Base-by-base conservation (phyloP, 1,139 yeast genomes). In the Candida freyschussii region DNA sequence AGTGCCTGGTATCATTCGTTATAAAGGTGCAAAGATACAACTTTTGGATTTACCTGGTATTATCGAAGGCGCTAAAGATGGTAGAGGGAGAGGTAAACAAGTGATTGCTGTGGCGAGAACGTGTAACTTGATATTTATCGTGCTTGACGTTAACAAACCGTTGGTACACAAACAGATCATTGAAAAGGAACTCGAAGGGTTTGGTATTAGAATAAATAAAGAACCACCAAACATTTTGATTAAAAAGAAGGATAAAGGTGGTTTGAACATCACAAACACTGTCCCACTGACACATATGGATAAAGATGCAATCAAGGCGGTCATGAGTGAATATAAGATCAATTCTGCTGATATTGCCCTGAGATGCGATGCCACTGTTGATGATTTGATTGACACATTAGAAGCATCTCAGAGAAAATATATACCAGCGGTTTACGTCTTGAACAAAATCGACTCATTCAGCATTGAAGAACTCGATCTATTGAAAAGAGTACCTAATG, bases 41-140 rank as follows among this genome's bases (percentile, higher is more conserved):
- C 86, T 93, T 94, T 69, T 91, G 55, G 99, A 91, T 74, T 72
- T 91, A 51, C 99, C 99, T 4, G 99, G 99, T 59, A 91, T 91
- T 53, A 91, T 91, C 50, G 97, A 93, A 62, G 98, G 98, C 60
- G 99, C 98, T 37, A 89, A 89, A 52, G 97, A 91, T 55, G 98
- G 98, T 63, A 84, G 89, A 60, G 98, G 99, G 67, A 78, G 99
- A 68, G 99, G 99, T 73, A 84, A 80, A 52, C 98, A 91, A 64
- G 98, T 91, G 40, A 91, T 91, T 63, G 98, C 98, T 1, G 97
- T 89, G 37, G 97, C 98, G 6, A 75, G 98, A 60, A 85, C 96
- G 6, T 94, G 96, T 53, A 89, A 91, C 57, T 66, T 93, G 52
- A 74, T 91, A 36, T 91, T 91, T 59, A 84, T 91, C 55, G 95